These are phyloP conservation scores for Panicum miliaceum DNA, from an alignment of 176 grass and related monocot genomes.

Conservation along the genomic window DNA sequence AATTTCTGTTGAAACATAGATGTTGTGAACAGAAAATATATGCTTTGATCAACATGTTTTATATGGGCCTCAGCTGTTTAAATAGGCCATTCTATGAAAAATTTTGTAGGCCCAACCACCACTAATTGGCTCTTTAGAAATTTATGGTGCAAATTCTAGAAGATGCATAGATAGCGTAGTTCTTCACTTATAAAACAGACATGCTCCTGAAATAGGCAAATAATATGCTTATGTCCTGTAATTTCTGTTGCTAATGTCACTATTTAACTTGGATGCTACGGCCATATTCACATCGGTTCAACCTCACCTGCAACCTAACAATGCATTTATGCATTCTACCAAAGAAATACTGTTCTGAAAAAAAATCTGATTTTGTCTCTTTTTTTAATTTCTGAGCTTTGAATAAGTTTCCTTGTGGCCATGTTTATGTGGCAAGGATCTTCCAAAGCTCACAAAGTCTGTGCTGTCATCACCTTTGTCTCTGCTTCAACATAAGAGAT, in stretches of 20 bases:
- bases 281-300: neutral
- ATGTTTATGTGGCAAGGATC: neutral
- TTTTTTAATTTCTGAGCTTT: conserved; percentile 33
- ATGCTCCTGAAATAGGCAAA: neutral
- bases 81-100: neutral
- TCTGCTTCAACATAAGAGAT: conserved; percentile 38
- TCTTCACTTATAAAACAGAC: neutral
- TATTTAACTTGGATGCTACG: conserved; percentile 19
- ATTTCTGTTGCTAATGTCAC: conserved; percentile 19
- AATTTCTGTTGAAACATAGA: conserved; percentile 10
- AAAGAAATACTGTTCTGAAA: neutral
- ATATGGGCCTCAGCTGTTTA: neutral
- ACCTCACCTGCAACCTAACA: neutral
- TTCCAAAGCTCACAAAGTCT: conserved; percentile 26
- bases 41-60: conserved; percentile 6
- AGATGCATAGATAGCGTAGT: neutral
- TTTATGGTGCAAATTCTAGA: neutral
- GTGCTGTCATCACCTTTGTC: conserved; percentile 31
- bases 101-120: neutral
- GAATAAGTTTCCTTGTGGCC: conserved; percentile 4
- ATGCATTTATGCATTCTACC: neutral
- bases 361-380: neutral
- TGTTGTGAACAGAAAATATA: neutral
- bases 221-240: neutral
- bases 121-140: neutral